Conservation (phyloP, 2,329 filamentous ascomycete species). For the Incumbomyces delicatus region DNA sequence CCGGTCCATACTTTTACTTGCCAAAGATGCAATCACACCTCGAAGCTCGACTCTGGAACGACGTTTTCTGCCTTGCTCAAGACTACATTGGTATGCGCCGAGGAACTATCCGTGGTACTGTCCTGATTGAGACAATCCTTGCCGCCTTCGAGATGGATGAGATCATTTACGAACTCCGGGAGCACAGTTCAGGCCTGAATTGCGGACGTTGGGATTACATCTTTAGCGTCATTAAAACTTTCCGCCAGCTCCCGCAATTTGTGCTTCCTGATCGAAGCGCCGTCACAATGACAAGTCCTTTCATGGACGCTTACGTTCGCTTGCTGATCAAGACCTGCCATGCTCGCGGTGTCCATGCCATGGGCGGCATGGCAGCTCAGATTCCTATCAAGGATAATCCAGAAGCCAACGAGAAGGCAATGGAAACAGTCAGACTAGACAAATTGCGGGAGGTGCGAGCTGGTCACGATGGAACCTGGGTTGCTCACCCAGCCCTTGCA, state of each 20-base stretch:
- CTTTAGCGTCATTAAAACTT: slow-evolving; percentile 99
- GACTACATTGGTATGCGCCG: slow-evolving; percentile 83
- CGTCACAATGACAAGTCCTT: slow-evolving; percentile 96
- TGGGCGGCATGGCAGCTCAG: slow-evolving; percentile 97
- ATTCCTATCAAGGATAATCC: slow-evolving; percentile 97
- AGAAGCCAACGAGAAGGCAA: slow-evolving; percentile 44
- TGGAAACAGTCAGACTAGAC: slow-evolving; percentile 51
- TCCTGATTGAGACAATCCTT: slow-evolving; percentile 94
- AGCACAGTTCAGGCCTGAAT: slow-evolving; percentile 93
- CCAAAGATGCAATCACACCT: slow-evolving; percentile 98
- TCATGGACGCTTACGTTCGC: slow-evolving; percentile 97
- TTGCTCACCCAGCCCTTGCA: slow-evolving; percentile 89
- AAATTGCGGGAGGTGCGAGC: slow-evolving; percentile 93
- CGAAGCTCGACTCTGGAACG: slow-evolving; percentile 95
- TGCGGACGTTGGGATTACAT: slow-evolving; percentile 99
- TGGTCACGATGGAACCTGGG: slow-evolving; percentile 95
- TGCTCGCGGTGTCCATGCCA: slow-evolving; percentile 90
- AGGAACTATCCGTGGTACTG: slow-evolving; percentile 88
- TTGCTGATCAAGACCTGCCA: slow-evolving; percentile 98
- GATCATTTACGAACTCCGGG: slow-evolving; percentile 98
- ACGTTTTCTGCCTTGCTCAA: slow-evolving; percentile 90
- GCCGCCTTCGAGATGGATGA: slow-evolving; percentile 99
- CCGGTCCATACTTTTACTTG: slow-evolving; percentile 94
- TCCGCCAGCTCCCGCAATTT: slow-evolving; percentile 88
- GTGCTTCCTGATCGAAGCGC: slow-evolving; percentile 81